Conservation (phyloP, 2,329 filamentous ascomycete genomes). For the Claviceps pusilla region DNA sequence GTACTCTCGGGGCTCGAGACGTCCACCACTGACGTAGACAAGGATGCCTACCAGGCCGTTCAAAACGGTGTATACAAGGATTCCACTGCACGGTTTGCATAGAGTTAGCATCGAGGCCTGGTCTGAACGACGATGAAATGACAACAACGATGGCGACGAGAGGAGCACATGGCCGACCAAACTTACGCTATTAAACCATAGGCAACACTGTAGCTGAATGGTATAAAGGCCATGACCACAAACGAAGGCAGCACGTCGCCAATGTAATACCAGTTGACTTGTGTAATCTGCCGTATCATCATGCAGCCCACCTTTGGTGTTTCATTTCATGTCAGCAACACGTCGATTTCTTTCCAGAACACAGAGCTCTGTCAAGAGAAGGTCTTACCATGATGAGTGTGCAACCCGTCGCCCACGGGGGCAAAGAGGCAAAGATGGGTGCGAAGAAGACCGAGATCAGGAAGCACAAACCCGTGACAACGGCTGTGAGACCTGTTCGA, state of each 20-base stretch:
- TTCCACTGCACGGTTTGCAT: conserved; percentile 21
- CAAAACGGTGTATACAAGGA: conserved; percentile 40
- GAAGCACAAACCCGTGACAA: conserved; percentile 55
- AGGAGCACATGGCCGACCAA: neutral
- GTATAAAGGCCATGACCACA: conserved; percentile 59
- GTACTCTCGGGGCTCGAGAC: conserved; percentile 34
- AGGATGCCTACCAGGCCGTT: conserved; percentile 31
- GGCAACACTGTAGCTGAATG: conserved; percentile 64
- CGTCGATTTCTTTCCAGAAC: neutral
- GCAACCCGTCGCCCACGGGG: conserved; percentile 63
- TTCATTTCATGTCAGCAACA: neutral
- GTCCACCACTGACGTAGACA: conserved; percentile 27
- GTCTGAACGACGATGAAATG: neutral
- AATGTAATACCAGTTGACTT: conserved; percentile 64
- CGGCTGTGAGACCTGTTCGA: conserved; percentile 56
- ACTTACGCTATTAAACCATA: conserved; percentile 60
- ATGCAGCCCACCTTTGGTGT: conserved; percentile 48
- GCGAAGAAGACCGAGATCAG: conserved; percentile 60
- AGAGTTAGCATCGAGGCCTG: neutral
- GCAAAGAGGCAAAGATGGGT: conserved; percentile 61
- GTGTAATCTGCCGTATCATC: conserved; percentile 61
- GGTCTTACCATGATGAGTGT: conserved; percentile 47
- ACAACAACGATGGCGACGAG: too few species aligned
- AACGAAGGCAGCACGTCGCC: conserved; percentile 65
- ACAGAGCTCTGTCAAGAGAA: neutral